Evolutionary conservation across 441 rosid species (phyloP).

Genomic region (Gossypium gossypioides): DNA sequence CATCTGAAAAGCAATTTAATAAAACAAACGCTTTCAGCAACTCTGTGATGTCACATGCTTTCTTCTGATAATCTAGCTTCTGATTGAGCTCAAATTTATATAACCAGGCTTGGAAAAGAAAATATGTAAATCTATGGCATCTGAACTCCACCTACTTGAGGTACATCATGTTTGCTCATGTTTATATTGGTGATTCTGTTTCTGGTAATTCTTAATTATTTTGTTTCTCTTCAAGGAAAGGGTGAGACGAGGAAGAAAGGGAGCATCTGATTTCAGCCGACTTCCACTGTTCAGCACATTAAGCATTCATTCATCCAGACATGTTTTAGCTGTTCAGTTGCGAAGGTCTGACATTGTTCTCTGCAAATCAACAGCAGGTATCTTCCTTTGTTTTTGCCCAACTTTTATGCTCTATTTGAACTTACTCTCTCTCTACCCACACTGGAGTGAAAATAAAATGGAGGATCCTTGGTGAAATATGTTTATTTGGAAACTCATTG

Average conservation of each 20-base stretch:
- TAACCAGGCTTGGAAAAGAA: not conserved
- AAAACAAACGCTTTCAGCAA: not conserved
- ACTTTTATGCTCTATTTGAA: not conserved
- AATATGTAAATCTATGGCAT: not conserved
- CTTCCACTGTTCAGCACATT: not conserved
- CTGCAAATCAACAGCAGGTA: not conserved
- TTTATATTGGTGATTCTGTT: not conserved
- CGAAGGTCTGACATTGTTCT: not conserved
- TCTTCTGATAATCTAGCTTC: not conserved
- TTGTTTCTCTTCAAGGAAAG: not conserved
- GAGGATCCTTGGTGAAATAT: constrained; percentile 2
- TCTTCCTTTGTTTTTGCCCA: not conserved
- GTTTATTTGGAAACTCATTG: not conserved
- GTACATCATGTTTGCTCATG: constrained; percentile 4
- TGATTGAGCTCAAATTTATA: constrained; percentile 6
- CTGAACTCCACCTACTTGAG: constrained; percentile 2
- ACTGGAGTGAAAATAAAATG: not conserved
- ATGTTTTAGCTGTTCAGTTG: constrained; percentile 8
- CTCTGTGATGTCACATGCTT: not conserved
- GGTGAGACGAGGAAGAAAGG: not conserved
- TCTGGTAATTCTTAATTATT: not conserved
- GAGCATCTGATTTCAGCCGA: not conserved
- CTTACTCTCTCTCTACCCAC: not conserved
- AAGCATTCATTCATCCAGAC: not conserved
- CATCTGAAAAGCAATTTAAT: not conserved